Base-by-base conservation (phyloP, 768 basidiomycete genomes). In the Ramaria sp. region DNA sequence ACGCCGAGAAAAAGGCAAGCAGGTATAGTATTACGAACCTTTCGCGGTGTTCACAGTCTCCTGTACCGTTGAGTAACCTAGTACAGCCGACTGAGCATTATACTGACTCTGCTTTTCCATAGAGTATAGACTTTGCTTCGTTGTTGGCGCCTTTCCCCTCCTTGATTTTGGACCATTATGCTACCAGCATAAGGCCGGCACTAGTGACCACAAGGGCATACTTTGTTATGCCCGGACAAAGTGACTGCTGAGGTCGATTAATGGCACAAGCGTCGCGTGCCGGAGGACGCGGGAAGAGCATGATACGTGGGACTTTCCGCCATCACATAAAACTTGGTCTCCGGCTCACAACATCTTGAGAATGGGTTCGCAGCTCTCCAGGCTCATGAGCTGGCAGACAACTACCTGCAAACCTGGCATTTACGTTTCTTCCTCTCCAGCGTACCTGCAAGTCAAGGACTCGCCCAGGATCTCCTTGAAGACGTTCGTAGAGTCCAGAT, bases 151-250 rank as follows among this genome's bases (percentile, higher is more conserved):
- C 84, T 63, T 87, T 87, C 75, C 75, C 64, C 76, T 75, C 33
- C 33, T 34, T 34, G 43, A 86, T 86, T 75, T 86, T 86, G 0
- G 84, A 84, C 84, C 84, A 86, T 84, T 86, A 59, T 33, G 7
- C 3, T 47, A 12, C 12, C 30, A 6, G 19, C 33, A 57, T 67
- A 58, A 59, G 53, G 22, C 31, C 38, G 48, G 34, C 43, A 17
- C 45, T 49, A 20, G 9, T 34, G 20, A 22, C 15, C 22, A 30
- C 49, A 41, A 15, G 39, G 42, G 11, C 59, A 19, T 54, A 75
- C 75, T 64, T 75, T 75, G 65, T 64, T 75, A 53, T 76, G 74
- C 34, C 75, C 74, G 0, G 75, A 67, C 13, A 67, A 57, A 30
- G 52, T 47, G 24, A 54, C 50, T n/a, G 63, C 50, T 12, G 72